A percentile compares a stretch with the other conserved stretches of the same genome.
Evolutionary conservation across 257 asterid genomes (phyloP).

Genomic region (Echites panduratus): DNA sequence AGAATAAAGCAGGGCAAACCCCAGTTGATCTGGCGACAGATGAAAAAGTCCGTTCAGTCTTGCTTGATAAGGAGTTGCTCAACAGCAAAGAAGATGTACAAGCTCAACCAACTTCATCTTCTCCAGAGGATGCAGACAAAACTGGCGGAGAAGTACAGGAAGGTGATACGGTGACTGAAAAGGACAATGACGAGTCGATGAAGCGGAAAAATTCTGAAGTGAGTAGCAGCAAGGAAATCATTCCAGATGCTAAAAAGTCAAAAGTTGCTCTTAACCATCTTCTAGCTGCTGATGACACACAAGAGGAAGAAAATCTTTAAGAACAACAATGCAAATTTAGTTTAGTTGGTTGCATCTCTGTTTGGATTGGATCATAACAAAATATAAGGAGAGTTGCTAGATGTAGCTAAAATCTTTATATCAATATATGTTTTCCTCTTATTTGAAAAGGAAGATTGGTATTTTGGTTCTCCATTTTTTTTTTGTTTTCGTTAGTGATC

Average conservation of each 20-base stretch:
- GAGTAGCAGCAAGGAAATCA: conserved; percentile 25
- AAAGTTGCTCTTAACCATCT: conserved; percentile 79
- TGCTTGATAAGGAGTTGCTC: conserved; percentile 24
- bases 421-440: background rate
- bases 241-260: conserved; percentile 44
- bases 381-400: background rate
- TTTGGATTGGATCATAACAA: background rate
- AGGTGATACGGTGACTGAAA: conserved; percentile 26
- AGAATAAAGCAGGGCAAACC: conserved; percentile 78
- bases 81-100: conserved; percentile 28
- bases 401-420: background rate
- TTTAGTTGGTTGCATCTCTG: background rate
- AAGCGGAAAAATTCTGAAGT: conserved; percentile 30
- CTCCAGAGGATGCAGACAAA: too few relatives aligned
- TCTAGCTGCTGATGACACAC: conserved; percentile 62
- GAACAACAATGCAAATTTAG: background rate
- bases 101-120: conserved; percentile 21
- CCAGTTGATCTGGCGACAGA: conserved; percentile 67
- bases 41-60: conserved; percentile 48
- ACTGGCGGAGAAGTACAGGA: conserved; percentile 20
- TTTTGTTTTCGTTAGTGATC: too few relatives aligned
- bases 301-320: conserved; percentile 39
- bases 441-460: too few relatives aligned
- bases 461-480: too few relatives aligned
- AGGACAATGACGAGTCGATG: conserved; percentile 32